phyloP scores from a whole-genome alignment of 192 early-diverging fungal species.

The Rhizophagus prolifer region DNA sequence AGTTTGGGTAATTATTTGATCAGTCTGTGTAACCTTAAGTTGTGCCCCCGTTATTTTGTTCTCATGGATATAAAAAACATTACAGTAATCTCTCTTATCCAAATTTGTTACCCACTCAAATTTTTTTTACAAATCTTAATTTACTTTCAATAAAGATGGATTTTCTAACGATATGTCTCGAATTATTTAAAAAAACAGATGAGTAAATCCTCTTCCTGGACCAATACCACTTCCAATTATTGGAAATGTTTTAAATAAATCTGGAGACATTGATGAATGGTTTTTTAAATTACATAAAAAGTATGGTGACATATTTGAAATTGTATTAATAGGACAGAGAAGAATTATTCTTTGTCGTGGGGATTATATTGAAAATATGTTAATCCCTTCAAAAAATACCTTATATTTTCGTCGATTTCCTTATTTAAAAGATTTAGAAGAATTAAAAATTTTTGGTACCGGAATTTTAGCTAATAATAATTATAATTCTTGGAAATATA shows the following conservation, averaged over 20 bases:
- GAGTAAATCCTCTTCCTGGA: conserved; percentile 19
- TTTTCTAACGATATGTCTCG: not conserved
- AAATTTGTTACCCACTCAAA: too few relatives aligned
- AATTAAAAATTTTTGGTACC: not conserved
- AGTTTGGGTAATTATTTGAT: too few relatives aligned
- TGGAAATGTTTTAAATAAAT: conserved; percentile 3
- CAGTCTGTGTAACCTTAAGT: too few relatives aligned
- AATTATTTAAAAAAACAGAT: not conserved
- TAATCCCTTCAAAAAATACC: not conserved
- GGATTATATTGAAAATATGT: conserved; percentile 10
- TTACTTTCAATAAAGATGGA: too few relatives aligned
- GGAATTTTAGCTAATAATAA: not conserved
- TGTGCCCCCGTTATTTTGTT: too few relatives aligned
- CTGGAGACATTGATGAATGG: not conserved
- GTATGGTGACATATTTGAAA: conserved; percentile 26
- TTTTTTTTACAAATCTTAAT: too few relatives aligned
- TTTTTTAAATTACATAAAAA: conserved; percentile 16
- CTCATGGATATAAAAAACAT: too few relatives aligned
- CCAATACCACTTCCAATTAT: conserved; percentile 27
- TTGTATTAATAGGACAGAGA: conserved; percentile 5
- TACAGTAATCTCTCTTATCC: too few relatives aligned
- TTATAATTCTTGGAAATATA: conserved; percentile 15
- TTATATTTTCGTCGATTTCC: not conserved
- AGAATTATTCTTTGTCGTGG: conserved; percentile 18
- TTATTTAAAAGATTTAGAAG: not conserved